Evolutionary conservation across 2,329 filamentous ascomycete species (phyloP).

Genomic region (Hymenoscyphus infarciens): DNA sequence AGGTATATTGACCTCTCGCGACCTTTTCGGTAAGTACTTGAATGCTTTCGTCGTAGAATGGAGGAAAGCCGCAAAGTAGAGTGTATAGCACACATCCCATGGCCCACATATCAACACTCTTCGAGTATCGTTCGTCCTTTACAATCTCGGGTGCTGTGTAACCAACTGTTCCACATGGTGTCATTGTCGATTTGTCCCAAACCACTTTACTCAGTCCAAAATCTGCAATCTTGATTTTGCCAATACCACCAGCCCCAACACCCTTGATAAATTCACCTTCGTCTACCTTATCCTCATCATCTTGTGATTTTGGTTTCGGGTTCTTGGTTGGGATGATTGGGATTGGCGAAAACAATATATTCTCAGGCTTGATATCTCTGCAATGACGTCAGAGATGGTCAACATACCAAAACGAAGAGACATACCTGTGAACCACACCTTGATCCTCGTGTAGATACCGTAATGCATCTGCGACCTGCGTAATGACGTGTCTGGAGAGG

Average conservation of each 20-base stretch:
- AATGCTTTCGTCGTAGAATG: conserved; percentile 98
- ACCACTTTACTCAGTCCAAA: conserved; percentile 97
- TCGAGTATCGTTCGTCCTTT: conserved; percentile 97
- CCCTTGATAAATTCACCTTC: conserved; percentile 89
- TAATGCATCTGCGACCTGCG: conserved; percentile 89
- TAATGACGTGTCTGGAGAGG: conserved; percentile 88
- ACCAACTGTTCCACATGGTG: conserved; percentile 95
- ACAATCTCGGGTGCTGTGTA: conserved; percentile 99
- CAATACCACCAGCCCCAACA: conserved; percentile 83
- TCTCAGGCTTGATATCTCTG: conserved; percentile 98
- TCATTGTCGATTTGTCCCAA: conserved; percentile 98
- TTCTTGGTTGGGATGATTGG: conserved; percentile 76
- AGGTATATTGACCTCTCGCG: conserved; percentile 92
- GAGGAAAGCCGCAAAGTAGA: conserved; percentile 92
- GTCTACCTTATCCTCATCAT: conserved; percentile 95
- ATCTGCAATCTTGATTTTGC: conserved; percentile 94
- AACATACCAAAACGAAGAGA: conserved; percentile 14
- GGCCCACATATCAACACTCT: conserved; percentile 99
- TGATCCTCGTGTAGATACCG: conserved; percentile 93
- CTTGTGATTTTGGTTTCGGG: conserved; percentile 76
- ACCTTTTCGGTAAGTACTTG: conserved; percentile 97
- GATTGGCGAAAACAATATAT: conserved; percentile 86
- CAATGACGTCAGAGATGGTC: conserved; percentile 34
- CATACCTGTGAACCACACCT: conserved; percentile 94
- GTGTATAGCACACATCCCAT: conserved; percentile 96